phyloP scores from a whole-genome alignment of 1,284 basidiomycete species.

The Dichomitus squalens region DNA sequence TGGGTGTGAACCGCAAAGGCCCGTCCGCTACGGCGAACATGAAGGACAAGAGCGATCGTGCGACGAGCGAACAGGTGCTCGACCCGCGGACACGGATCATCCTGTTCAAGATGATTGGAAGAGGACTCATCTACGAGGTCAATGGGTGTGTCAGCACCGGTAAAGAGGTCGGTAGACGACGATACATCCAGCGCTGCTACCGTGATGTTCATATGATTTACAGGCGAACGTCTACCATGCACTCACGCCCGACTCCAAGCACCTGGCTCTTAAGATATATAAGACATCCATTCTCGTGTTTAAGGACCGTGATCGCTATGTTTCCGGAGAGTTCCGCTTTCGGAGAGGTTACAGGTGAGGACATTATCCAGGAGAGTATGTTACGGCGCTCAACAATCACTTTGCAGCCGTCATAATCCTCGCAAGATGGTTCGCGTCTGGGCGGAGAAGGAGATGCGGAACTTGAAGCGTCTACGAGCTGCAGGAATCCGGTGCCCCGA shows the following conservation, averaged over 20 bases:
- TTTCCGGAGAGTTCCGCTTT: conserved; percentile 91
- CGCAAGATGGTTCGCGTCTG: conserved; percentile 99
- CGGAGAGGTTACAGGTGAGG: conserved; percentile 78
- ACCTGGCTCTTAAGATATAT: conserved; percentile 95
- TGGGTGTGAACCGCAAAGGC: conserved; percentile 86
- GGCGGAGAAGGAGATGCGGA: conserved; percentile 99
- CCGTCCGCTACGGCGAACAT: conserved; percentile 82
- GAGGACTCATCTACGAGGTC: conserved; percentile 83
- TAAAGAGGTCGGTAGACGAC: conserved; percentile 73
- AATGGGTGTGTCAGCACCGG: conserved; percentile 95
- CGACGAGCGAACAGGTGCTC: conserved; percentile 93
- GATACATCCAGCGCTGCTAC: background rate
- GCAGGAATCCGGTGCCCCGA: conserved; percentile 89
- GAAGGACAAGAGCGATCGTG: conserved; percentile 94
- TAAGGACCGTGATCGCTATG: conserved; percentile 96
- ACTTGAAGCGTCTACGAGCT: conserved; percentile 81
- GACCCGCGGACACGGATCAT: conserved; percentile 91
- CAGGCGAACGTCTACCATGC: conserved; percentile 96
- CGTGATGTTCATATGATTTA: background rate
- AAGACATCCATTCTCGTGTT: conserved; percentile 98
- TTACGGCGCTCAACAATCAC: background rate
- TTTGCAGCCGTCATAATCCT: conserved; percentile 78
- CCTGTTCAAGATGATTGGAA: conserved; percentile 91
- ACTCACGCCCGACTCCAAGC: conserved; percentile 59
- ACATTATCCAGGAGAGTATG: no score